Conservation (phyloP, 164 flowering plant genomes). For the Stephania cephalantha region DNA sequence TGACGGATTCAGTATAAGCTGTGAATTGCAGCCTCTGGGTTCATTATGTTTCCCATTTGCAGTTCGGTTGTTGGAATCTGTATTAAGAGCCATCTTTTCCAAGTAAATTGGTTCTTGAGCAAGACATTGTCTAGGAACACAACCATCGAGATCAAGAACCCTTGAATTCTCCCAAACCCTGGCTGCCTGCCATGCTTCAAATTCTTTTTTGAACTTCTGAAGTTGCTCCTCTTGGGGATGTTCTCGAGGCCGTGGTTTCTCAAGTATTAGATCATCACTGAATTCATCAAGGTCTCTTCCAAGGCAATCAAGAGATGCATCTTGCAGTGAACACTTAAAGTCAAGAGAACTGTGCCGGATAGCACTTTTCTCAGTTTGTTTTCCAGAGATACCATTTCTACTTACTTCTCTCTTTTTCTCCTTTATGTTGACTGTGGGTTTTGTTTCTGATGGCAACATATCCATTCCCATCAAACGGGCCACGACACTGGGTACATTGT, state of each 20-base stretch:
- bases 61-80: slow-evolving; percentile 19
- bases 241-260: slow-evolving; percentile 52
- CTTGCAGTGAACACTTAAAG: slow-evolving; percentile 28
- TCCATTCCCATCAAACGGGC: slow-evolving; percentile 97
- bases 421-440: slow-evolving; percentile 22
- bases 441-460: slow-evolving; percentile 45
- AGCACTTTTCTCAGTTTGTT: slow-evolving; percentile 23
- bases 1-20: slow-evolving; percentile 11
- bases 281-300: slow-evolving; percentile 24
- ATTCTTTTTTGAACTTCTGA: slow-evolving; percentile 91
- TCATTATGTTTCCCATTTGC: slow-evolving; percentile 26
- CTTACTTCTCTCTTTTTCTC: slow-evolving; percentile 29
- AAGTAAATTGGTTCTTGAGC: slow-evolving; percentile 49
- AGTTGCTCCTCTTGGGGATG: slow-evolving; percentile 98
- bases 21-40: slow-evolving; percentile 7
- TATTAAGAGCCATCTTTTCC: slow-evolving; percentile 39
- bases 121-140: slow-evolving; percentile 33
- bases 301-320: slow-evolving; percentile 15
- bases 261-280: slow-evolving; percentile 20
- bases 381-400: slow-evolving; percentile 21
- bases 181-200: slow-evolving; percentile 93
- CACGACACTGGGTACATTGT: slow-evolving; percentile 64
- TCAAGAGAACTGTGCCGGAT: slow-evolving; percentile 23
- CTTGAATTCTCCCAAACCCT: slow-evolving; percentile 60
- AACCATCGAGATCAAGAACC: slow-evolving; percentile 32